phyloP scores from a whole-genome alignment of 2,329 filamentous ascomycete species.

The Cercospora sp. region DNA sequence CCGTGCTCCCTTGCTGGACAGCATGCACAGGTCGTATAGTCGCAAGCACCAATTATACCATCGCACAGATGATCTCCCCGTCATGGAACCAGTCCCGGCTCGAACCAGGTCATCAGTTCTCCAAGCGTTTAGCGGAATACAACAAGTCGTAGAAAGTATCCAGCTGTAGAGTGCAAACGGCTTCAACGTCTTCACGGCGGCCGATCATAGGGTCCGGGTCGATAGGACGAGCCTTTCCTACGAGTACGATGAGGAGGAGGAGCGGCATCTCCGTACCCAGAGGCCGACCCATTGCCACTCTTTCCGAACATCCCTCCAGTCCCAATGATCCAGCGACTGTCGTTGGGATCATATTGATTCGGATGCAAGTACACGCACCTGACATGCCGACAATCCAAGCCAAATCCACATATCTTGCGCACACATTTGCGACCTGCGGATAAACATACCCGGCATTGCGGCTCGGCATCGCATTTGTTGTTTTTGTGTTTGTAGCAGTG shows the following conservation, averaged over 20 bases:
- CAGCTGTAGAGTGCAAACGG: neutral
- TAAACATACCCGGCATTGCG: neutral
- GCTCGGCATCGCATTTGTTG: neutral
- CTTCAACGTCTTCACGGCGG: neutral
- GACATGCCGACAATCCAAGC: neutral
- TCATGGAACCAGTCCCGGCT: too few species aligned
- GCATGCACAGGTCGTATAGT: neutral
- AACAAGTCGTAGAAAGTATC: neutral
- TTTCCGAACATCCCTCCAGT: neutral
- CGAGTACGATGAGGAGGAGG: neutral
- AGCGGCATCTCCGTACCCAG: neutral
- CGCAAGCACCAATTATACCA: neutral
- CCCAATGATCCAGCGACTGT: neutral
- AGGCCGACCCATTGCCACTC: neutral
- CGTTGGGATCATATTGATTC: neutral
- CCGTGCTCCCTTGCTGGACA: neutral
- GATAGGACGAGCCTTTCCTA: neutral
- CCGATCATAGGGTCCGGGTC: neutral
- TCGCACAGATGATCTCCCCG: neutral
- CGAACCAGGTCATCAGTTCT: too few species aligned
- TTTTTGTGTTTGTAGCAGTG: neutral
- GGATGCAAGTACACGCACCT: neutral
- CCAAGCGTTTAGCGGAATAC: too few species aligned
- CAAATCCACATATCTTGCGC: neutral
- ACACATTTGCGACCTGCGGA: neutral